A percentile compares a stretch with the other conserved stretches of the same genome.
Evolutionary conservation across 371 early-diverging fungal species (phyloP).

Genomic region (Ecytonucleospora hepatopenaei): DNA sequence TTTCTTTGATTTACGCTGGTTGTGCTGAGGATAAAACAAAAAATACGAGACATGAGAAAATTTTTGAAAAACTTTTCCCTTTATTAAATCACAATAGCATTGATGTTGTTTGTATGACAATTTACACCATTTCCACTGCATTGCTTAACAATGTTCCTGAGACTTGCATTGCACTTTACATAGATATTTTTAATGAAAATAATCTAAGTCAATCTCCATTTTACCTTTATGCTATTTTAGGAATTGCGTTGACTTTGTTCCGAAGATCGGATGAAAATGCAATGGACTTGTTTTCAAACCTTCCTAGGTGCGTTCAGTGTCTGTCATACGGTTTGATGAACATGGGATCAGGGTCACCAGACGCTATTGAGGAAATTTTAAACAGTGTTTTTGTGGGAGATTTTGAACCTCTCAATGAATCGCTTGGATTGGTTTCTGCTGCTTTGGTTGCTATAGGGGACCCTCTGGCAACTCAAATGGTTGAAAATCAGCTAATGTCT

Average conservation of each 20-base stretch:
- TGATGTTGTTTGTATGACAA: conserved; percentile 38
- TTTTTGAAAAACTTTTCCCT: conserved; percentile 16
- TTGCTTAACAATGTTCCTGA: conserved; percentile 32
- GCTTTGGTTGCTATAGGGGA: conserved; percentile 50
- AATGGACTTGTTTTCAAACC: conserved; percentile 6
- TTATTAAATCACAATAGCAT: conserved; percentile 22
- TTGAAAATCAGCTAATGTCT: conserved; percentile 40
- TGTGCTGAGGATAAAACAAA: no score
- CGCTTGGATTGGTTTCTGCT: conserved; percentile 42
- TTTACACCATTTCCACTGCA: conserved; percentile 42
- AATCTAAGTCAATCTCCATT: conserved; percentile 23
- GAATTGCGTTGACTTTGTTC: conserved; percentile 47
- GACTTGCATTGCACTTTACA: conserved; percentile 35
- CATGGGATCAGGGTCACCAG: conserved; percentile 42
- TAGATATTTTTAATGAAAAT: conserved; percentile 32
- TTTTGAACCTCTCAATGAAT: conserved; percentile 30
- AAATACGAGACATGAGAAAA: conserved; percentile 9
- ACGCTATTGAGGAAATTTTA: conserved; percentile 45
- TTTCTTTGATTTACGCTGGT: conserved; percentile 33
- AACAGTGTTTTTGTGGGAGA: conserved; percentile 42
- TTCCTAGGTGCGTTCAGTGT: conserved; percentile 20
- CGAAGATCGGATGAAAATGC: conserved; percentile 26
- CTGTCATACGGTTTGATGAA: conserved; percentile 37
- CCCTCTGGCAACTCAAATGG: conserved; percentile 41
- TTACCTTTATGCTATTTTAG: conserved; percentile 44